A percentile compares a stretch with the other conserved stretches of the same genome.
These are phyloP conservation scores for Sporothrix brunneoviolacea DNA, from an alignment of 2,329 filamentous ascomycete genomes.

Conservation along the genomic window DNA sequence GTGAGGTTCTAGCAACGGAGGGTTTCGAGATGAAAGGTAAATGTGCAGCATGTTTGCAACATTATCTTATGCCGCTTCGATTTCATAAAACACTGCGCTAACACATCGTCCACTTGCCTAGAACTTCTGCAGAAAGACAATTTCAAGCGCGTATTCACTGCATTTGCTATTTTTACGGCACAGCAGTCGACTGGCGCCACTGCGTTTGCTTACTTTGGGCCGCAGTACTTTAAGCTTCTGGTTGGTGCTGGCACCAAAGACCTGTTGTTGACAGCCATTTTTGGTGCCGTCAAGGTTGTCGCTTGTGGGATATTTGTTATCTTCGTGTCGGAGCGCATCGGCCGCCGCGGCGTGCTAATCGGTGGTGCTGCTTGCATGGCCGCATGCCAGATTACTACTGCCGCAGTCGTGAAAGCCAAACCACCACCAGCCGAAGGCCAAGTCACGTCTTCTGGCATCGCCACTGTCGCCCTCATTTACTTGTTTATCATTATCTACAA, in stretches of 20 bases:
- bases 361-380: constrained; percentile 38
- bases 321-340: constrained; percentile 44
- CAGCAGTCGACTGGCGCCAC: constrained; percentile 49
- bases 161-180: constrained; percentile 41
- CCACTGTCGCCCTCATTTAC: constrained; percentile 48
- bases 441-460: constrained; percentile 37
- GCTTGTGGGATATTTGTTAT: constrained; percentile 45
- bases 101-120: too few relatives aligned
- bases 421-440: constrained; percentile 25
- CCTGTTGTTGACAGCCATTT: constrained; percentile 45
- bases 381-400: constrained; percentile 37
- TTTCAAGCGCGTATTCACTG: constrained; percentile 35
- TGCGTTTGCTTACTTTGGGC: constrained; percentile 47
- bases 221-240: constrained; percentile 47
- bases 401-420: constrained; percentile 36
- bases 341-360: constrained; percentile 35
- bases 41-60: too few relatives aligned
- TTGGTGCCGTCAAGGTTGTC: constrained; percentile 46
- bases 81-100: too few relatives aligned
- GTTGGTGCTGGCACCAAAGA: constrained; percentile 38
- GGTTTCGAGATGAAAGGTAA: constrained; percentile 34
- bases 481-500: constrained; percentile 47
- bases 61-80: too few relatives aligned
- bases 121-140: constrained; percentile 41
- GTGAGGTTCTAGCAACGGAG: constrained; percentile 38